Evolutionary conservation across 805 yeast genomes (phyloP).

Genomic region (Suhomyces canberraensis): DNA sequence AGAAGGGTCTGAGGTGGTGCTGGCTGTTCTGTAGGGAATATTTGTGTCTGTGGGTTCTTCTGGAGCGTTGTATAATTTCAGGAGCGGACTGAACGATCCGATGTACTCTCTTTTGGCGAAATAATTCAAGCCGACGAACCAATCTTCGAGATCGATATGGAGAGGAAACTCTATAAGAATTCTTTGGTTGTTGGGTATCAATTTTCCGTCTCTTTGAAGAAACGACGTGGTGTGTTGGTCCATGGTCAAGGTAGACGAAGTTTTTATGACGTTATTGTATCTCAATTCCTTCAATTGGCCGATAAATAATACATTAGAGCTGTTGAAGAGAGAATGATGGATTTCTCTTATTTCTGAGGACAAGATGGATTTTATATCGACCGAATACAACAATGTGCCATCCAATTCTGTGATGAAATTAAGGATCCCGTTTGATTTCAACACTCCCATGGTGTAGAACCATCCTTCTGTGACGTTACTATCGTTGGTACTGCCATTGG

Average conservation of each 20-base stretch:
- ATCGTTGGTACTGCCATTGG: not conserved
- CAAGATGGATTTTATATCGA: constrained; percentile 51
- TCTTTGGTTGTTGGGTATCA: constrained; percentile 33
- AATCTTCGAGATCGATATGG: constrained; percentile 69
- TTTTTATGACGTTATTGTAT: constrained; percentile 33
- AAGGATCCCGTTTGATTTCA: constrained; percentile 60
- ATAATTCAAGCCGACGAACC: constrained; percentile 67
- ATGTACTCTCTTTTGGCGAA: constrained; percentile 59
- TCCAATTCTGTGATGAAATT: constrained; percentile 62
- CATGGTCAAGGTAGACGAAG: constrained; percentile 21
- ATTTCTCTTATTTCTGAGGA: constrained; percentile 62
- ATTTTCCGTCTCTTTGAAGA: constrained; percentile 32
- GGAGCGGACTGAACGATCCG: constrained; percentile 20
- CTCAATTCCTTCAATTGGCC: constrained; percentile 58
- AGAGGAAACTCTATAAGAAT: constrained; percentile 61
- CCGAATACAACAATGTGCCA: constrained; percentile 56
- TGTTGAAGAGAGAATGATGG: constrained; percentile 60
- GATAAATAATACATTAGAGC: constrained; percentile 55
- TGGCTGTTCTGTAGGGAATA: constrained; percentile 1
- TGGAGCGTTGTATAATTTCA: constrained; percentile 1
- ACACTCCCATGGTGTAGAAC: constrained; percentile 70
- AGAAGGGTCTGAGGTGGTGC: constrained; percentile 2
- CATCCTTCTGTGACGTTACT: constrained; percentile 49
- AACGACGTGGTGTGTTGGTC: constrained; percentile 26
- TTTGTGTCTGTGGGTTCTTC: not conserved